Evolutionary conservation across 2,329 filamentous ascomycete genomes (phyloP).

Genomic region (Stemphylium beticola): DNA sequence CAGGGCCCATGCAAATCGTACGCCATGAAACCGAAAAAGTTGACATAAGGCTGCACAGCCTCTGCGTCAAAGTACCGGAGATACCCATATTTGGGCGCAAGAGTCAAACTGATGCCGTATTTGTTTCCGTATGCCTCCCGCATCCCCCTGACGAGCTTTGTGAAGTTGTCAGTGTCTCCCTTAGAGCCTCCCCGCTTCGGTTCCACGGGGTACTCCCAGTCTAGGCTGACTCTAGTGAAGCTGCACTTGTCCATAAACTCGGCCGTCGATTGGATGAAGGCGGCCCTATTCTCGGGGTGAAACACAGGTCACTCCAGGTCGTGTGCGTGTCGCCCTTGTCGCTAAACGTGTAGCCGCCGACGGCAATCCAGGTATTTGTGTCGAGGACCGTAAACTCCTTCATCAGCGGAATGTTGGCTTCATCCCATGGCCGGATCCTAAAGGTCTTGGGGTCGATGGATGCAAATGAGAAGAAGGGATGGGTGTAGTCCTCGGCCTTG

Average conservation of each 20-base stretch:
- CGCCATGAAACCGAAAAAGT: constrained; percentile 23
- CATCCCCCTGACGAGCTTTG: constrained; percentile 23
- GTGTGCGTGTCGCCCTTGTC: neutral
- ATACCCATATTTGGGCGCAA: constrained; percentile 34
- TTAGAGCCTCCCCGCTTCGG: constrained; percentile 45
- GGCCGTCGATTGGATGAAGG: constrained; percentile 36
- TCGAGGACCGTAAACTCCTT: neutral
- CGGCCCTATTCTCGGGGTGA: neutral
- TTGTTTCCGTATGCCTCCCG: constrained; percentile 9
- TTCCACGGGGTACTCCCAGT: constrained; percentile 47
- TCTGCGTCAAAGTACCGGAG: constrained; percentile 33
- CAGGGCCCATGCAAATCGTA: no score
- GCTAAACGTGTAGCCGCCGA: neutral
- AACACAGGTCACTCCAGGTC: constrained; percentile 2
- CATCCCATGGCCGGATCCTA: neutral
- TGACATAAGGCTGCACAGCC: constrained; percentile 47
- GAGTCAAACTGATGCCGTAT: constrained; percentile 33
- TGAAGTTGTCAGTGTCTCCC: constrained; percentile 40
- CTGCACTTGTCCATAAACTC: constrained; percentile 52
- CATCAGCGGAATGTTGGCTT: neutral
- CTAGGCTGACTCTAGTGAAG: constrained; percentile 55
- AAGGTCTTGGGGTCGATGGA: constrained; percentile 19
- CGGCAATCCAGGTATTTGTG: neutral
- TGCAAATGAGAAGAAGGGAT: constrained; percentile 42
- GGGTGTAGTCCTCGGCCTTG: constrained; percentile 37